These are phyloP conservation scores for Mallotus japonicus DNA, from an alignment of 441 rosid species.

Conservation along the genomic window DNA sequence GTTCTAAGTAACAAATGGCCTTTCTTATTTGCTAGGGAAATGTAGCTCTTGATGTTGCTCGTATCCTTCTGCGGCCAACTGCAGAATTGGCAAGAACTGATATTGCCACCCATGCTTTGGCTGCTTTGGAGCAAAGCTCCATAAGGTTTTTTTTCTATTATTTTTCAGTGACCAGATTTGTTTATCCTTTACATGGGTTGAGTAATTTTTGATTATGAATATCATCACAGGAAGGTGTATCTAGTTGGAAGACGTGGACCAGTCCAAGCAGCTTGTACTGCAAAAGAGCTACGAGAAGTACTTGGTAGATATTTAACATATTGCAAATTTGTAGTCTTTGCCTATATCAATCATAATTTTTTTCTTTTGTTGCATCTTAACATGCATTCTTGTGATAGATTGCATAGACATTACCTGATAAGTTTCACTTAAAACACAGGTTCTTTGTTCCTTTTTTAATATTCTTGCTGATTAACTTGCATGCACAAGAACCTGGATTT, in stretches of 20 bases:
- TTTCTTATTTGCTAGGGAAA: slow-evolving; percentile 61
- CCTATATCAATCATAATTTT: not conserved
- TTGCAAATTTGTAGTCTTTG: not conserved
- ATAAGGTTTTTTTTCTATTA: slow-evolving; percentile 54
- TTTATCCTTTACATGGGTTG: slow-evolving; percentile 18
- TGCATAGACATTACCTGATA: not conserved
- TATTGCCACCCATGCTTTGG: slow-evolving; percentile 72
- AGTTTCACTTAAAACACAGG: not conserved
- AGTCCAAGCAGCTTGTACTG: slow-evolving; percentile 92
- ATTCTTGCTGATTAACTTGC: not conserved
- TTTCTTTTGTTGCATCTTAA: not conserved
- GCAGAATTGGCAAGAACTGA: slow-evolving; percentile 75
- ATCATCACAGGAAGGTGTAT: slow-evolving; percentile 67
- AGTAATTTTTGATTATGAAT: slow-evolving; percentile 8
- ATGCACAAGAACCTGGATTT: not conserved
- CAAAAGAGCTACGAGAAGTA: slow-evolving; percentile 91
- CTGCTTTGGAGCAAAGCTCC: slow-evolving; percentile 64
- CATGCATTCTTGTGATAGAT: not conserved
- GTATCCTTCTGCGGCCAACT: slow-evolving; percentile 74
- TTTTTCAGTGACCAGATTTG: slow-evolving; percentile 6
- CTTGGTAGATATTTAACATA: slow-evolving; percentile 50
- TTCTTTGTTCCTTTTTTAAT: not conserved
- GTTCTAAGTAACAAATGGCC: slow-evolving; percentile 2
- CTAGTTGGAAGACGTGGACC: slow-evolving; percentile 94
- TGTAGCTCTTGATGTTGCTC: slow-evolving; percentile 92